phyloP scores from a whole-genome alignment of 306 rosid genomes.

The Castanea sativa region DNA sequence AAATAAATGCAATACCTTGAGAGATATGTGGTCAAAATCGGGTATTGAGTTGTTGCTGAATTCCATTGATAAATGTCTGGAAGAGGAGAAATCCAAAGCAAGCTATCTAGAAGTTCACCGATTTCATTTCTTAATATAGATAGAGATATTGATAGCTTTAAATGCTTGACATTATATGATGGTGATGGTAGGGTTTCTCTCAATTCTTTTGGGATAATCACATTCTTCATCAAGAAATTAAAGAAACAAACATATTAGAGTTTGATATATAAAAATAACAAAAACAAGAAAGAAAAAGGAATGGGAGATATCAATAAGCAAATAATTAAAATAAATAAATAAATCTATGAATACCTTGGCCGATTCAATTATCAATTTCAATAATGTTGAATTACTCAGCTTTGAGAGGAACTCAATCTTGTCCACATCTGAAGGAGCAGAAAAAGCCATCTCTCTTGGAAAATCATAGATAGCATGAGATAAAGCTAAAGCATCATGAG shows the following conservation, averaged over 20 bases:
- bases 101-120: not conserved
- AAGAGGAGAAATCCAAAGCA: slow-evolving; percentile 17
- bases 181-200: slow-evolving; percentile 7
- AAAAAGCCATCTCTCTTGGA: no score
- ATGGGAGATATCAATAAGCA: not conserved
- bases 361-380: not conserved
- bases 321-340: not conserved
- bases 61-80: slow-evolving; percentile 3
- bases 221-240: not conserved
- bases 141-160: not conserved
- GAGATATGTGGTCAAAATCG: no score
- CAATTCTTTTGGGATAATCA: slow-evolving; percentile 3
- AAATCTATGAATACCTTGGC: not conserved
- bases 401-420: slow-evolving; percentile 12
- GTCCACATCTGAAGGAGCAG: not conserved
- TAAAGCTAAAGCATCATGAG: not conserved
- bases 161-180: slow-evolving; percentile 11
- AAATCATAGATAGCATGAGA: not conserved
- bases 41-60: not conserved
- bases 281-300: not conserved
- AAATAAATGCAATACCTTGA: not conserved
- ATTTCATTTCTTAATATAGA: not conserved
- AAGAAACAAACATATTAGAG: not conserved
- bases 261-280: not conserved
- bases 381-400: not conserved